A percentile compares a stretch with the other conserved stretches of the same genome.
Evolutionary conservation across 78 protist genomes (phyloP).

Genomic region (Protostelium mycophagum): DNA sequence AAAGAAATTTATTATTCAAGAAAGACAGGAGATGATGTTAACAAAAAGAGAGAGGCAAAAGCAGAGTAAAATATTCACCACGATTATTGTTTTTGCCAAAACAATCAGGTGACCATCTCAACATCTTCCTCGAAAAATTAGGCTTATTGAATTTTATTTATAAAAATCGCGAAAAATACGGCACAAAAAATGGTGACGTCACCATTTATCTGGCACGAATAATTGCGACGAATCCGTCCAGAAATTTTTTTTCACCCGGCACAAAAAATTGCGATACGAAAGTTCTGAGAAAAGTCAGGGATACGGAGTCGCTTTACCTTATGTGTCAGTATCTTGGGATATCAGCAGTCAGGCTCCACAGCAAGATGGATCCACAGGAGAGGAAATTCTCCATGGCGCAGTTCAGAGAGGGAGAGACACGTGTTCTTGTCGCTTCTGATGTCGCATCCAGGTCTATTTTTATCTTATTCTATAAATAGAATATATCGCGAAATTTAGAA

Average conservation of each 20-base stretch:
- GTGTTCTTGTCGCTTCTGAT: constrained; percentile 61
- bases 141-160: too few species aligned
- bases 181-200: too few species aligned
- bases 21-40: background rate
- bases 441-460: constrained; percentile 37
- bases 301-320: constrained; percentile 26
- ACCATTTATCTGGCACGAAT: too few species aligned
- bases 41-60: background rate
- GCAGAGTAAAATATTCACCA: background rate
- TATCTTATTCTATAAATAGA: too few species aligned
- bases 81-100: background rate
- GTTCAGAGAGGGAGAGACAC: constrained; percentile 31
- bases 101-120: background rate
- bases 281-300: background rate
- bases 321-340: constrained; percentile 42
- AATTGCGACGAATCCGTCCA: too few species aligned
- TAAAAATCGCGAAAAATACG: too few species aligned
- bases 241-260: too few species aligned
- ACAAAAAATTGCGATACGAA: too few species aligned
- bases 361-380: constrained; percentile 19
- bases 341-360: constrained; percentile 29
- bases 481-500: too few species aligned
- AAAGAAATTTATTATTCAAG: too few species aligned
- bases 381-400: constrained; percentile 16
- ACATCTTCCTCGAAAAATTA: too few species aligned